phyloP scores from a whole-genome alignment of 1,139 yeast species.

The Geotrichum aggregatum region DNA sequence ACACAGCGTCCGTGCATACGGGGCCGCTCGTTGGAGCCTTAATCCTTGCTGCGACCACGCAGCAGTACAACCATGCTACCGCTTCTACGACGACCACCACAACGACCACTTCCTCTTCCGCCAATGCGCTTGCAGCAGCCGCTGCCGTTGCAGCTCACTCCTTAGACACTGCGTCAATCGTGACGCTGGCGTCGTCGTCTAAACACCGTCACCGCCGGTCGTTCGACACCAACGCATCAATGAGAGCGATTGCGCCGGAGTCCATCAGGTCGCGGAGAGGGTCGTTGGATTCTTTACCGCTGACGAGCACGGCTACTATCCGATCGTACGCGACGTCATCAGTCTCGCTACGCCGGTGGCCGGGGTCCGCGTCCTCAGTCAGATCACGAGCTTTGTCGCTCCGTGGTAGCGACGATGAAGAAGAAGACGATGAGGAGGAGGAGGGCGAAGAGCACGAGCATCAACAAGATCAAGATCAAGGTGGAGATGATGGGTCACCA shows the following conservation, averaged over 20 bases:
- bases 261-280: conserved; percentile 32
- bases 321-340: conserved; percentile 18
- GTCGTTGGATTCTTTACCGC: conserved; percentile 30
- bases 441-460: background rate
- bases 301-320: conserved; percentile 19
- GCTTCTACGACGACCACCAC: background rate
- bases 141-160: conserved; percentile 5
- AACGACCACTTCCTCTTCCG: background rate
- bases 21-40: conserved; percentile 23
- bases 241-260: conserved; percentile 40
- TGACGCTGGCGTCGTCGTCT: conserved; percentile 41
- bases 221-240: conserved; percentile 41
- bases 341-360: conserved; percentile 13
- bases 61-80: background rate
- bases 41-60: conserved; percentile 15
- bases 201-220: conserved; percentile 38
- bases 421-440: conserved; percentile 2
- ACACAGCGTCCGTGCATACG: conserved; percentile 27
- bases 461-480: background rate
- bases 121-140: background rate
- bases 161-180: conserved; percentile 38
- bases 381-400: conserved; percentile 4
- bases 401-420: conserved; percentile 9
- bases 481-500: background rate
- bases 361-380: conserved; percentile 11